phyloP scores from a whole-genome alignment of 306 rosid genomes.

The Malus fusca region DNA sequence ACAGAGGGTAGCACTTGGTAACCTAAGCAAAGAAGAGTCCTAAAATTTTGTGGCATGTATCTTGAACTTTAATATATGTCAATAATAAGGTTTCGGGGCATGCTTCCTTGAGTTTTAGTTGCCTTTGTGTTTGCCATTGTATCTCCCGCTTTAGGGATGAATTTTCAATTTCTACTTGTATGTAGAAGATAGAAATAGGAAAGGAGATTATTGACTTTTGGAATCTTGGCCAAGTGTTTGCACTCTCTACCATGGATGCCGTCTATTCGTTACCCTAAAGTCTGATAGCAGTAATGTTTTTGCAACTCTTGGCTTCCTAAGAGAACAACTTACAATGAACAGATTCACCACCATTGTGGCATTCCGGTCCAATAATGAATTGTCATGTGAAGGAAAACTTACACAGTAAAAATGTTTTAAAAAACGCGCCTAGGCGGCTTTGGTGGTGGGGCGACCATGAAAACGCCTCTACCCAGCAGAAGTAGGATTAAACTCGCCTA shows the following conservation, averaged over 20 bases:
- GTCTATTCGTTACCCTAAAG: background rate
- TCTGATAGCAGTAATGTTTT: background rate
- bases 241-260: background rate
- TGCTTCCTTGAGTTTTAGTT: background rate
- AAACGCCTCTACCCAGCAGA: too few species aligned
- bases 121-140: background rate
- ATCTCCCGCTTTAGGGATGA: background rate
- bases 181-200: background rate
- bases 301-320: background rate
- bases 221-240: background rate
- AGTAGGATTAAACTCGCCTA: too few species aligned
- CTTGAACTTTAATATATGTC: background rate
- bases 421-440: too few species aligned
- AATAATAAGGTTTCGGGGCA: background rate
- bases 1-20: conserved; percentile 49
- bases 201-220: background rate
- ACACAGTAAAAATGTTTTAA: too few species aligned
- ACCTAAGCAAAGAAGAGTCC: conserved; percentile 53
- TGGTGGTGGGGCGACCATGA: too few species aligned
- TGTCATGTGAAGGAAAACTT: too few species aligned
- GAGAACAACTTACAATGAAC: background rate
- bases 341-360: too few species aligned
- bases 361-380: too few species aligned
- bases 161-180: background rate
- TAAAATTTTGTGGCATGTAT: conserved; percentile 15